Evolutionary conservation across 2,329 filamentous ascomycete species (phyloP), one percentile per base, ranked within the genome.

Genomic region (Capronia coronata): DNA sequence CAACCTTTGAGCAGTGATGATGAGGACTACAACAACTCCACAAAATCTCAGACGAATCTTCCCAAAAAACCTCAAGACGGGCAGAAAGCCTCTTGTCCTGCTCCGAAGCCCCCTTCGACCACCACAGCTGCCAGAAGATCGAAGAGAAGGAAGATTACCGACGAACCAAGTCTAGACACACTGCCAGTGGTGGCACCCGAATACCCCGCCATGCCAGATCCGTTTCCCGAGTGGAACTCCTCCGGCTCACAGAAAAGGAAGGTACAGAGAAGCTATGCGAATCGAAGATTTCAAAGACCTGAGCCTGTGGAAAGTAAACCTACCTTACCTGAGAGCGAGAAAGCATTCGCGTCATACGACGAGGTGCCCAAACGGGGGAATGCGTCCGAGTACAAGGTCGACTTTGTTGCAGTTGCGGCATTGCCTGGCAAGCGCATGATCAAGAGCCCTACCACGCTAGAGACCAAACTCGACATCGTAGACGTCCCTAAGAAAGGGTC

Each of bases 11-110:
- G 47, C 38, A 54, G 54, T 29, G 52, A 55, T 18, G 55, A 57
- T 4, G 55, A 54, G 25, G 42, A 54, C 49, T 57, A 55, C 56
- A 64, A 68, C 43, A 61, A 69, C 32, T 51, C 64, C 68, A 29
- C 68, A 66, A n/a, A 63, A 63, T 16, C 65, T 11, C 4, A 3
- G 63, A n/a, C 59, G 45, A 16, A 16, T 29, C 29, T 42, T n/a
- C 2, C 37, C n/a, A 49, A 16, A 29, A 3, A n/a, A 6, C n/a
- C 14, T 11, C 37, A 35, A 30, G 13, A 23, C 14, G 13, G 46
- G 16, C 21, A 22, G 22, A 47, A 48, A 16, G 9, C 37, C 22
- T 43, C 46, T 14, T 27, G 42, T 32, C 43, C 37, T 9, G 35
- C 50, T 35, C 30, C 45, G 16, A 54, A 54, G 21, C 54, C 51